Base-by-base conservation (phyloP, 495 filamentous ascomycete species). In the Eremomyces bilateralis region DNA sequence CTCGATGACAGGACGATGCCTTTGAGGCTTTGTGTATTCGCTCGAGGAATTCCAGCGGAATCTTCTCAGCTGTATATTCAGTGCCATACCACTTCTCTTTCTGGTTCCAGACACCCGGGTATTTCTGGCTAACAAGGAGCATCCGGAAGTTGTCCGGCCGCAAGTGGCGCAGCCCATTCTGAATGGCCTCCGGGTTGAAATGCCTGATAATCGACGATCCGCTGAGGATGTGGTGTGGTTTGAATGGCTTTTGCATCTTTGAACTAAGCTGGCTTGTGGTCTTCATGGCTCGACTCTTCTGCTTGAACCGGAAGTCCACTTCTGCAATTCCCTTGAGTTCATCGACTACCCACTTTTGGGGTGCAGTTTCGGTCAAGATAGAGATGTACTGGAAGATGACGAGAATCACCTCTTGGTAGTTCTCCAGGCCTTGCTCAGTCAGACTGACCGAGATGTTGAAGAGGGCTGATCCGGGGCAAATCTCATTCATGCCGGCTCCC, bases 31-130 rank as follows among this genome's bases (percentile, higher is more conserved):
- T 53, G 29, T 63, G 57, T 36, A 95, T 65, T 28, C 75, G 68
- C 2, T 58, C 52, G 47, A 88, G 56, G 46, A 92, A 77, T 15
- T 80, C 69, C 22, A 65, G 45, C 1, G 83, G 76, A 30, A 99
- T 81, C 49, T 74, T 75, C 51, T 91, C 79, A 20, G 69, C 62
- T 41, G 69, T 76, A 56, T 94, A 92, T 46, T 94, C 84, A 3
- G 88, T 99, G 15, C 85, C 85, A 42, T 99, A 99, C 90, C 90
- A 99, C 54, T 80, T 79, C 58, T 99, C 88, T 48, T 77, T 83
- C 42, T 76, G 54, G 35, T 91, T 70, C 73, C 80, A 84, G n/a
- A 70, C 65, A 1, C 79, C 81, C 0, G 82, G 83, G 40, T 72
- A 76, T 11, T 81, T 67, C 50, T 80, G 77, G 20, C 79, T 79